These are phyloP conservation scores for Maudiozyma serrabonitensis DNA, from an alignment of 805 yeast genomes.

Conservation along the genomic window DNA sequence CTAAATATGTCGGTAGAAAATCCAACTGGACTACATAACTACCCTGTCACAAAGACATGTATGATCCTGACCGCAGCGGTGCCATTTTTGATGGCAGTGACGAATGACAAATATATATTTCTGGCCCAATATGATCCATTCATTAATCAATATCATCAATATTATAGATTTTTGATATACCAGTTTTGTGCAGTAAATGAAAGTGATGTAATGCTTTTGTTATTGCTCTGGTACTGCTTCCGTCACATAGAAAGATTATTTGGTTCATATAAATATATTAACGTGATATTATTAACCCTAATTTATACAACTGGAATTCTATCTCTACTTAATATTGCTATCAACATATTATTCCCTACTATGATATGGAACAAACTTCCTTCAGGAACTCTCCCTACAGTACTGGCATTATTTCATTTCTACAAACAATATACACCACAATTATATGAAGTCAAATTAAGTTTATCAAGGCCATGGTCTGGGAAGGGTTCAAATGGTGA, in stretches of 20 bases:
- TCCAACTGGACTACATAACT: constrained; percentile 12
- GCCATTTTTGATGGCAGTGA: constrained; percentile 22
- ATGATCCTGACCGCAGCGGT: constrained; percentile 19
- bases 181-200: constrained; percentile 51
- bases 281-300: constrained; percentile 36
- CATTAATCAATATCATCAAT: constrained; percentile 44
- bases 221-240: constrained; percentile 40
- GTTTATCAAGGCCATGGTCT: constrained; percentile 18
- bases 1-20: constrained; percentile 11
- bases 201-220: constrained; percentile 41
- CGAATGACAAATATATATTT: constrained; percentile 22
- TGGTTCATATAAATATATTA: constrained; percentile 46
- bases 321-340: constrained; percentile 26
- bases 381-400: constrained; percentile 36
- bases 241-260: constrained; percentile 48
- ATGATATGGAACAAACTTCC: constrained; percentile 34
- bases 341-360: constrained; percentile 26
- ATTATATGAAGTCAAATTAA: constrained; percentile 32
- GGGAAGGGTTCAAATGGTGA: constrained; percentile 10
- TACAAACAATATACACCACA: constrained; percentile 34
- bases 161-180: constrained; percentile 42
- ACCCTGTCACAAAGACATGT: constrained; percentile 23
- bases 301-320: constrained; percentile 39
- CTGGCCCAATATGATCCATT: constrained; percentile 35
- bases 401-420: constrained; percentile 33